Percentiles rank a stretch among this genome's conserved stretches.
These are phyloP conservation scores for Diaporthe capsici DNA, from an alignment of 2,329 filamentous ascomycete genomes.

Conservation along the genomic window DNA sequence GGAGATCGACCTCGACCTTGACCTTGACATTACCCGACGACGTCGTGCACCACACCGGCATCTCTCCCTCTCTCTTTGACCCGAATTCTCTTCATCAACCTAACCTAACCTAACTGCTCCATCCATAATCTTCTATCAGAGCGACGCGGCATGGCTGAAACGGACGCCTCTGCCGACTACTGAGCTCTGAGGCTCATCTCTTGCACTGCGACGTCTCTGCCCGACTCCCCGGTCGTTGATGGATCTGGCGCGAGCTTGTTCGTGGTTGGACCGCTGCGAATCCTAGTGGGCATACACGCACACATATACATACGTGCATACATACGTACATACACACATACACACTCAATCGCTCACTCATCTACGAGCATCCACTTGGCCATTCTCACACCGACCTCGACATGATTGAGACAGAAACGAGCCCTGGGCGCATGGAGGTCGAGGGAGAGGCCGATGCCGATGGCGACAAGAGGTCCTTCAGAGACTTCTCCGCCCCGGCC, in stretches of 20 bases:
- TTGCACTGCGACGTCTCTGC: conserved; percentile 7
- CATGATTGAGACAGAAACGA: conserved; percentile 21
- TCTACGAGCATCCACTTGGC: background rate
- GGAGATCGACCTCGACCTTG: conserved; percentile 11
- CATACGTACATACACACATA: background rate
- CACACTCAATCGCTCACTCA: background rate
- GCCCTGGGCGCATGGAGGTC: conserved; percentile 19
- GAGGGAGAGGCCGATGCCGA: conserved; percentile 1
- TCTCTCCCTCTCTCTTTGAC: background rate
- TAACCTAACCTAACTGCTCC: background rate
- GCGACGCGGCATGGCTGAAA: conserved; percentile 14
- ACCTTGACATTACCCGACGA: conserved; percentile 25
- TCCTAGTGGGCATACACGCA: conserved; percentile 5
- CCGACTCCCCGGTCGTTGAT: background rate
- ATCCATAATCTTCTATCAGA: background rate
- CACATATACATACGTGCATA: background rate
- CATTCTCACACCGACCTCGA: background rate
- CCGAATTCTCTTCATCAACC: background rate
- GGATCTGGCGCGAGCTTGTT: conserved; percentile 21
- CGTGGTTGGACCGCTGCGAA: conserved; percentile 12
- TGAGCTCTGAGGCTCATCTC: conserved; percentile 16
- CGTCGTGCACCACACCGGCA: conserved; percentile 18
- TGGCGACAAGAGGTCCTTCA: conserved; percentile 15
- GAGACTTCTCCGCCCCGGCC: background rate
- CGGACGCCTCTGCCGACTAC: background rate